Percentiles rank a stretch among this genome's conserved stretches.
Conservation (phyloP, 768 basidiomycete species). For the Boletus eberwhitei region DNA sequence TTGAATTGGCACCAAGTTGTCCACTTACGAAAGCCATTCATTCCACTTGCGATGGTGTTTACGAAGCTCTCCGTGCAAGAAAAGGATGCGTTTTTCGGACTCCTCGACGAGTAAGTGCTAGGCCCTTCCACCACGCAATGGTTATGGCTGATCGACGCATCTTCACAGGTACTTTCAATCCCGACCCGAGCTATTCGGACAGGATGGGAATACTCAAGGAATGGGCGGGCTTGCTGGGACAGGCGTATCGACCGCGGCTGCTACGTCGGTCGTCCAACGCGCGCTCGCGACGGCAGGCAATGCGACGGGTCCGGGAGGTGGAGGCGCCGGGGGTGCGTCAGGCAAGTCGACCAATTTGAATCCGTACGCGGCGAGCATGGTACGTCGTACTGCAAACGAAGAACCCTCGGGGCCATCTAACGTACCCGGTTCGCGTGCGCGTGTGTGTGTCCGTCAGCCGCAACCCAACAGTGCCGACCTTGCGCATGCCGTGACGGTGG, state of each 20-base stretch:
- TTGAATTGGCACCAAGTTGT: neutral
- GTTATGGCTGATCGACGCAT: neutral
- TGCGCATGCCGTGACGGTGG: conserved; percentile 35
- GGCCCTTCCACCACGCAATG: neutral
- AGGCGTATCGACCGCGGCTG: conserved; percentile 25
- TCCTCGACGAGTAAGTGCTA: conserved; percentile 67
- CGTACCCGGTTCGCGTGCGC: neutral
- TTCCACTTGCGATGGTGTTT: conserved; percentile 56
- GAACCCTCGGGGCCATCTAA: neutral
- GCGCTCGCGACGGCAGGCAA: conserved; percentile 38
- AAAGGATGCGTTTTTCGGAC: conserved; percentile 77
- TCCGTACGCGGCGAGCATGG: conserved; percentile 32
- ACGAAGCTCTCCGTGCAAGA: conserved; percentile 61
- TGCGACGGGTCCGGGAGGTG: conserved; percentile 14
- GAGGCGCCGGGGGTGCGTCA: neutral
- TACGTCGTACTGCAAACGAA: conserved; percentile 19
- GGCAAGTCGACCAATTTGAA: conserved; percentile 33
- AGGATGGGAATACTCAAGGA: conserved; percentile 17
- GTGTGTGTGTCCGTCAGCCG: too few relatives aligned
- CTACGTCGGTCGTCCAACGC: conserved; percentile 43
- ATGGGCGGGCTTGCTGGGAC: conserved; percentile 17
- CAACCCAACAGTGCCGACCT: conserved; percentile 35
- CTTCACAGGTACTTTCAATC: conserved; percentile 66
- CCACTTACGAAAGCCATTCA: neutral
- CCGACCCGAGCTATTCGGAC: conserved; percentile 62